Evolutionary conservation across 257 asterid species (phyloP).

Genomic region (Primulina huaijiensis): DNA sequence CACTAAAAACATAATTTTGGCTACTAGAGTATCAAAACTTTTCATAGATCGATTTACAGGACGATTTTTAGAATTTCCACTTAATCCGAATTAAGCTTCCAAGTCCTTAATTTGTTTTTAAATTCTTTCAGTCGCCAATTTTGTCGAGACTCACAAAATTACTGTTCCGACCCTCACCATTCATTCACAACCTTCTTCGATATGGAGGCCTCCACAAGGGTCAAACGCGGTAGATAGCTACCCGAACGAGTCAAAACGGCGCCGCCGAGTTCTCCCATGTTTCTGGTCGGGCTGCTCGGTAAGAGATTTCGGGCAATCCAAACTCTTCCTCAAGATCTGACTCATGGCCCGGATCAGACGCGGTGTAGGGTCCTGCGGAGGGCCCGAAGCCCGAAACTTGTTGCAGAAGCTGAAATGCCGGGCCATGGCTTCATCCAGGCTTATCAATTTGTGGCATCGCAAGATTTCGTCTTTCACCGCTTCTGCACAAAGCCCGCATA

Average conservation of each 20-base stretch:
- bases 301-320: conserved; percentile 29
- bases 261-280: conserved; percentile 3
- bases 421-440: conserved; percentile 29
- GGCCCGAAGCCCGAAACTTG: conserved; percentile 24
- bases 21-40: too few species aligned
- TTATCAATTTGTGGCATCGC: conserved; percentile 21
- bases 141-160: too few species aligned
- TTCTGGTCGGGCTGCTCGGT: conserved; percentile 41
- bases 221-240: conserved; percentile 39
- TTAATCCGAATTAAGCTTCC: too few species aligned
- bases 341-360: conserved; percentile 27
- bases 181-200: conserved; percentile 22
- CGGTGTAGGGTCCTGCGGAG: conserved; percentile 22
- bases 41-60: too few species aligned
- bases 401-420: conserved; percentile 33
- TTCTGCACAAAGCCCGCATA: conserved; percentile 52
- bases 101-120: too few species aligned
- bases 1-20: too few species aligned
- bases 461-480: conserved; percentile 43
- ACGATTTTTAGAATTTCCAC: too few species aligned
- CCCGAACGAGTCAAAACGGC: conserved; percentile 33
- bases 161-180: too few species aligned
- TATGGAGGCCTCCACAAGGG: conserved; percentile 26
- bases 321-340: conserved; percentile 24
- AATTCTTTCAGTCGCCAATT: too few species aligned